A percentile compares a stretch with the other conserved stretches of the same genome.
Conservation (phyloP, 2,329 filamentous ascomycete species). For the Neoscytalidium dimidiatum region DNA sequence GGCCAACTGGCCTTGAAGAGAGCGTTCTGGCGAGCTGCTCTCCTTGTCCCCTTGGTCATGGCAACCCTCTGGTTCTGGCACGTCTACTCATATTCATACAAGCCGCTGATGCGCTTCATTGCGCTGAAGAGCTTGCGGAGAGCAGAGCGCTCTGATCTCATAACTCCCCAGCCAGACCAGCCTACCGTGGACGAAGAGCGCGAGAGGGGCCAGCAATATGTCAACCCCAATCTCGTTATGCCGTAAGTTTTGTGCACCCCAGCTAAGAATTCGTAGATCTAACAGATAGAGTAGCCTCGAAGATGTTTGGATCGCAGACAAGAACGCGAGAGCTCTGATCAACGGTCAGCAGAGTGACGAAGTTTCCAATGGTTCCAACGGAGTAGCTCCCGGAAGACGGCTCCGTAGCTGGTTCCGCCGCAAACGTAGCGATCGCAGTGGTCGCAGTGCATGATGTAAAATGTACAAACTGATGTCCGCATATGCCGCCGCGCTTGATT, state of each 20-base stretch:
- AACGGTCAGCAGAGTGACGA: not conserved
- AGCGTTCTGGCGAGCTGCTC: conserved; percentile 71
- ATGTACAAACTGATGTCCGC: not conserved
- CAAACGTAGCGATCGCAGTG: too few relatives aligned
- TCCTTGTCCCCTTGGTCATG: conserved; percentile 75
- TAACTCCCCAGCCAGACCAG: conserved; percentile 14
- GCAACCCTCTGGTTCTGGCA: conserved; percentile 88
- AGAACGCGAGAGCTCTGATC: conserved; percentile 2
- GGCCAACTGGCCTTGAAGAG: conserved; percentile 76
- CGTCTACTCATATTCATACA: conserved; percentile 78
- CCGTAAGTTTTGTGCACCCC: conserved; percentile 54
- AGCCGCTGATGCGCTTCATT: conserved; percentile 89
- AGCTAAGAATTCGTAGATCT: not conserved
- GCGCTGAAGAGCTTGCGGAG: conserved; percentile 81
- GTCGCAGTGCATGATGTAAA: conserved; percentile 5
- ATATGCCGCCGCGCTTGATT: not conserved
- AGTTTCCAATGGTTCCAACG: not conserved
- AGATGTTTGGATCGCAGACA: conserved; percentile 64
- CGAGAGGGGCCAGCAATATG: conserved; percentile 69
- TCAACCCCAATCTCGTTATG: conserved; percentile 73
- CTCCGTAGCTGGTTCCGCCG: conserved; percentile 11
- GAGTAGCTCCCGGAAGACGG: not conserved
- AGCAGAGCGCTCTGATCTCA: conserved; percentile 55
- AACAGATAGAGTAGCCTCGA: conserved; percentile 54
- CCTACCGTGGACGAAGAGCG: conserved; percentile 72